Base-by-base conservation (phyloP, 2,329 filamentous ascomycete genomes). In the Trichoderma sp. region DNA sequence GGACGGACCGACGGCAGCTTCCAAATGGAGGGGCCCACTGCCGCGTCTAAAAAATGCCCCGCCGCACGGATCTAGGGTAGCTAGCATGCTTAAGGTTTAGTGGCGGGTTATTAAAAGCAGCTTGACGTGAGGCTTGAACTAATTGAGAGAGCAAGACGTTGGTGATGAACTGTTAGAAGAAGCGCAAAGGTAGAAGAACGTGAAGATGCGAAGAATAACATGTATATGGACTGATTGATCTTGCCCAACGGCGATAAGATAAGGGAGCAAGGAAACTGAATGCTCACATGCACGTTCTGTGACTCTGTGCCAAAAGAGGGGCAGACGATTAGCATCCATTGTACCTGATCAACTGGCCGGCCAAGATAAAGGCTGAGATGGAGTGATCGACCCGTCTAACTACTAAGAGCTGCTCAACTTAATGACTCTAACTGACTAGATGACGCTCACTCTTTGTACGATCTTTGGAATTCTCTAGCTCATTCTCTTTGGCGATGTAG, bases 21-120 rank as follows among this genome's bases (percentile, higher is more conserved):
- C 28, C 26, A 18, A 36, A 62, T 62, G 28, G 67, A 30, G 67
- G 67, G 67, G 67, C 57, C 67, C 67, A 70, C 67, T 53, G 26
- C 66, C 67, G 67, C 67, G 67, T 70, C 57, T 70, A 53, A 70
- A 43, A 39, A 61, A 62, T 70, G 67, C 67, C 66, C 67, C 67
- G 67, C 67, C 53, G 24, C 24, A 47, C 60, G 60, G 60, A 28
- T 63, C 28, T 63, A 30, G 9, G 60, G 60, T 39, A 18, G 18
- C 34, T 63, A 63, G 36, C 34, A 15, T 26, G n/a, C 4, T 26
- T 62, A 8, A 7, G 32, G 58, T 24, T 60, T 60, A 60, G 57
- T 14, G 57, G 18, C 1, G 57, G 57, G 18, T 53, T 60, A 60
- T 21, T 32, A 58, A 32, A 32, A 58, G 30, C 26, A 21, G 9